Evolutionary conservation across 2,329 filamentous ascomycete species (phyloP).

Genomic region (Colletotrichum brevisporum): DNA sequence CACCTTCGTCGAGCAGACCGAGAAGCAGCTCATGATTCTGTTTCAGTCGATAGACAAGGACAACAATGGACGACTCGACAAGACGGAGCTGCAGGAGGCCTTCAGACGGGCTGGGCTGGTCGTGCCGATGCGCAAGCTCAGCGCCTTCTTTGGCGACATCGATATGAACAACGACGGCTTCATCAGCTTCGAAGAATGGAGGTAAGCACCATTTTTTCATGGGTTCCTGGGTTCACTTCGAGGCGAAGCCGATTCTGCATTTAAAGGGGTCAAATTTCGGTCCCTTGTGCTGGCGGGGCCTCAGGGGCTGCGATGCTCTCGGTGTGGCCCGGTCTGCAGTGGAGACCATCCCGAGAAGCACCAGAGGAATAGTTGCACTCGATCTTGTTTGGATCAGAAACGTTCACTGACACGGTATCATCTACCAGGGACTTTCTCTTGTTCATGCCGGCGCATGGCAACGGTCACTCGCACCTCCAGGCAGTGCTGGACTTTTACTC

Average conservation of each 20-base stretch:
- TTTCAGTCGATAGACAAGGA: constrained; percentile 92
- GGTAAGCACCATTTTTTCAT: constrained; percentile 69
- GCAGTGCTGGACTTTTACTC: constrained; percentile 93
- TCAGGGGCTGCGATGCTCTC: constrained; percentile 17
- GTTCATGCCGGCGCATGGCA: constrained; percentile 77
- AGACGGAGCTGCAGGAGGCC: constrained; percentile 83
- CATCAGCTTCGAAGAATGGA: constrained; percentile 96
- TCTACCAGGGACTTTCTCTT: constrained; percentile 85
- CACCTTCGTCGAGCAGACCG: constrained; percentile 87
- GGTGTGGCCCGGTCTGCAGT: constrained; percentile 9
- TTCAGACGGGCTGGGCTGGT: constrained; percentile 84
- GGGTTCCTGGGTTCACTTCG: neutral
- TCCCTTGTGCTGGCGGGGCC: constrained; percentile 18
- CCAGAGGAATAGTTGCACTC: neutral
- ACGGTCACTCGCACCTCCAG: constrained; percentile 79
- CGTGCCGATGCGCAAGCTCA: constrained; percentile 82
- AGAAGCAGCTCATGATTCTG: constrained; percentile 83
- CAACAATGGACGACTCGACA: constrained; percentile 87
- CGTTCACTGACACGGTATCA: constrained; percentile 16
- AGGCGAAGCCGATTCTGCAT: neutral
- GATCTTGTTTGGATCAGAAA: neutral
- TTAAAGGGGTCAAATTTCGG: neutral
- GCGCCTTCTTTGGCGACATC: constrained; percentile 90
- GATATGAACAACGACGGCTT: constrained; percentile 90
- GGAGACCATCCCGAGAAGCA: neutral